These are phyloP conservation scores for Moesziomyces antarcticus DNA, from an alignment of 1,284 basidiomycete genomes.

Conservation along the genomic window DNA sequence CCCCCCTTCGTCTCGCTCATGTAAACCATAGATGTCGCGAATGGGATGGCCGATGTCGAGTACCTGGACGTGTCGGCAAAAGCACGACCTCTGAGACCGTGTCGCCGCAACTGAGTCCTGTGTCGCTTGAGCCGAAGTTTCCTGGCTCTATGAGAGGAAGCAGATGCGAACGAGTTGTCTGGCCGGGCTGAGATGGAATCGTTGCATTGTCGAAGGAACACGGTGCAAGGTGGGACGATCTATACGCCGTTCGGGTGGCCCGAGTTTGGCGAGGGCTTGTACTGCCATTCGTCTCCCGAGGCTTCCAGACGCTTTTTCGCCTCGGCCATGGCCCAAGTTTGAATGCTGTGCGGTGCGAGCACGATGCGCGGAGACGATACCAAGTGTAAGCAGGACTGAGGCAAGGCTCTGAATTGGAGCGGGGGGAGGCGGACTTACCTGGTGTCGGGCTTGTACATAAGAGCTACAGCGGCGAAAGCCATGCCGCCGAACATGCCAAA, in stretches of 20 bases:
- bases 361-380: neutral
- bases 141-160: neutral
- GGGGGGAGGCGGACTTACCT: slow-evolving; percentile 74
- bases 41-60: no score
- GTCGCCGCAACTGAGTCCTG: no score
- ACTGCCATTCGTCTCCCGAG: slow-evolving; percentile 61
- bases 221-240: neutral
- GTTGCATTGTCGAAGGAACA: neutral
- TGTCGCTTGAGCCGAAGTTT: neutral
- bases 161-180: neutral
- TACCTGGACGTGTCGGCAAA: no score
- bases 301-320: slow-evolving; percentile 64
- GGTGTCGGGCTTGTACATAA: slow-evolving; percentile 95
- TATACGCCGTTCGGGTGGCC: slow-evolving; percentile 56
- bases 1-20: no score
- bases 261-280: slow-evolving; percentile 65
- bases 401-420: neutral
- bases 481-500: slow-evolving; percentile 84
- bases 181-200: neutral
- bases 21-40: no score
- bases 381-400: neutral
- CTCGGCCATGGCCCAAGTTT: slow-evolving; percentile 64
- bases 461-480: slow-evolving; percentile 78
- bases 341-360: slow-evolving; percentile 47
- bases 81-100: no score